A percentile compares a stretch with the other conserved stretches of the same genome.
Conservation (phyloP, 768 basidiomycete species). For the Clavaria fumosa region DNA sequence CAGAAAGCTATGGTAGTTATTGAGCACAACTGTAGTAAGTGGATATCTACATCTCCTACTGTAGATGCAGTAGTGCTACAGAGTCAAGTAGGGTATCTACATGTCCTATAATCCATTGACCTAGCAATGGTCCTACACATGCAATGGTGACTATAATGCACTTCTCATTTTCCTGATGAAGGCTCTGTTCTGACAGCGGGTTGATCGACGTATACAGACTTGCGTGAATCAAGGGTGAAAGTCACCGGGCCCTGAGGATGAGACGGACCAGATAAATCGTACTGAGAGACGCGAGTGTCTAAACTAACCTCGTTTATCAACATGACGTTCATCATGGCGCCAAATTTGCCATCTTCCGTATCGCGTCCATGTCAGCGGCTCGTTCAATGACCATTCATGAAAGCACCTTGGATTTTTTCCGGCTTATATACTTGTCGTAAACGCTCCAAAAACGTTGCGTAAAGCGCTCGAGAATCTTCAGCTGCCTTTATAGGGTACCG, state of each 20-base stretch:
- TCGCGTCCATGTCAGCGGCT: not conserved
- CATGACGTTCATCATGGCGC: conserved; percentile 90
- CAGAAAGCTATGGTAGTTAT: too few relatives aligned
- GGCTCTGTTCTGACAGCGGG: too few relatives aligned
- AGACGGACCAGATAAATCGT: conserved; percentile 22
- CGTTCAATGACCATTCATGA: not conserved
- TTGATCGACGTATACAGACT: conserved; percentile 47
- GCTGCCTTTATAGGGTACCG: conserved; percentile 31
- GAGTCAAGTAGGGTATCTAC: too few relatives aligned
- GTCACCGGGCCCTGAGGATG: conserved; percentile 61
- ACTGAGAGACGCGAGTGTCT: conserved; percentile 13
- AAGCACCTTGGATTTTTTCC: conserved; percentile 65
- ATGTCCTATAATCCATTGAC: too few relatives aligned
- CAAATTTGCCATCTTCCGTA: conserved; percentile 71
- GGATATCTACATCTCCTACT: too few relatives aligned
- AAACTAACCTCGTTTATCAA: conserved; percentile 68
- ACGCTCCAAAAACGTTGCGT: conserved; percentile 54
- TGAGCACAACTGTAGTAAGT: too few relatives aligned
- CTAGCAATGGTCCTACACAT: too few relatives aligned
- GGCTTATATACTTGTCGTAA: conserved; percentile 52
- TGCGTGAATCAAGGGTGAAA: conserved; percentile 70
- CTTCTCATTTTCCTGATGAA: too few relatives aligned
- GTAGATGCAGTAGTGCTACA: too few relatives aligned
- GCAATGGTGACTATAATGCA: too few relatives aligned
- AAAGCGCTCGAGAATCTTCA: conserved; percentile 51